phyloP scores from a whole-genome alignment of 2,329 filamentous ascomycete species.

The Iodosphaeria phyllophila region DNA sequence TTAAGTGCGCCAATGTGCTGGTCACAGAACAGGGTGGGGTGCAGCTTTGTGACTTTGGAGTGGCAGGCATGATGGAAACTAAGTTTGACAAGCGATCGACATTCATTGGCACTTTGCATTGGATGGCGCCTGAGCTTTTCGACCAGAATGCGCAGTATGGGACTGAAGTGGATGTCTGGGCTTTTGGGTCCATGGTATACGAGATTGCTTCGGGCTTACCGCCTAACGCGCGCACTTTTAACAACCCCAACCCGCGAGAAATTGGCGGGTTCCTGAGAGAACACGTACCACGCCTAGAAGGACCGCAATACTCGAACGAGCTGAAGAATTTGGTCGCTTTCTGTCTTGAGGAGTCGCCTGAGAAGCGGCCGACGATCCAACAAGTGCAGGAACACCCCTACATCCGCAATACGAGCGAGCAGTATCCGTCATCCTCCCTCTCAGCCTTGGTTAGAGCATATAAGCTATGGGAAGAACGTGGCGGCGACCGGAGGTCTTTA shows the following conservation, averaged over 20 bases:
- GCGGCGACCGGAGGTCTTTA: constrained; percentile 48
- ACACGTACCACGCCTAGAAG: constrained; percentile 50
- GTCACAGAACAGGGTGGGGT: constrained; percentile 60
- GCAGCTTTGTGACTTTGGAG: constrained; percentile 72
- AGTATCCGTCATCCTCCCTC: constrained; percentile 45
- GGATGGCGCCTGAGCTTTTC: constrained; percentile 72
- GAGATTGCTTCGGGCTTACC: constrained; percentile 67
- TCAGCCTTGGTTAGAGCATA: constrained; percentile 51
- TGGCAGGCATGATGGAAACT: constrained; percentile 59
- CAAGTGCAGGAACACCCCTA: constrained; percentile 53
- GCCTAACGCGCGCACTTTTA: constrained; percentile 45
- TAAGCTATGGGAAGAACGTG: constrained; percentile 56
- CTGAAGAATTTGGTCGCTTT: constrained; percentile 55
- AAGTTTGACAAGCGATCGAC: constrained; percentile 63
- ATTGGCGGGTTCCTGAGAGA: constrained; percentile 38
- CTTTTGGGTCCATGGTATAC: constrained; percentile 63
- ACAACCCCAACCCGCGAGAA: constrained; percentile 30
- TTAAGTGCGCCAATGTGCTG: constrained; percentile 64
- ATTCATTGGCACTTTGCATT: constrained; percentile 67
- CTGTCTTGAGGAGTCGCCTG: constrained; percentile 50
- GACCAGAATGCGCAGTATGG: constrained; percentile 45
- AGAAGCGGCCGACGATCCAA: constrained; percentile 49
- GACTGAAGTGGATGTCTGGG: constrained; percentile 67
- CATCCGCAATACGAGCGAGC: constrained; percentile 40
- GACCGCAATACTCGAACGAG: constrained; percentile 48